Percentiles rank a stretch among this genome's conserved stretches.
phyloP scores from a whole-genome alignment of 2,329 filamentous ascomycete genomes.

The Cryphonectria naterciae region DNA sequence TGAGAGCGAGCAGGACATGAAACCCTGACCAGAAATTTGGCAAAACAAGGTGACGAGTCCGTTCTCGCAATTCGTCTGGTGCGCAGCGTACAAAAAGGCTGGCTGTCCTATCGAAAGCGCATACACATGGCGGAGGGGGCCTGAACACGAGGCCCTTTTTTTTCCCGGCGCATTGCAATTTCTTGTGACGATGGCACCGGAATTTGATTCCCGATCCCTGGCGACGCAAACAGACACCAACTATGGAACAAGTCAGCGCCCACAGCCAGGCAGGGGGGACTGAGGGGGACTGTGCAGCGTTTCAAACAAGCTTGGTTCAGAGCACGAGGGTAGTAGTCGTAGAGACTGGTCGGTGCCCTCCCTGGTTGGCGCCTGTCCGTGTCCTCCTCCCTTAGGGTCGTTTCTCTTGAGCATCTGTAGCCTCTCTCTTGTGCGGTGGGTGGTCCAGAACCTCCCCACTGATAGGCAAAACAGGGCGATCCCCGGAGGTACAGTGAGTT shows the following conservation, averaged over 20 bases:
- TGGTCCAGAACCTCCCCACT: constrained; percentile 2
- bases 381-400: not conserved
- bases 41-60: constrained; percentile 17
- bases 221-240: not conserved
- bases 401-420: not conserved
- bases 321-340: not conserved
- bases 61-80: not conserved
- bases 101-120: not conserved
- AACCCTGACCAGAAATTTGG: constrained; percentile 13
- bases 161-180: not conserved
- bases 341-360: not conserved
- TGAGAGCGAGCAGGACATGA: constrained; percentile 14
- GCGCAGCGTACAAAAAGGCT: constrained; percentile 4
- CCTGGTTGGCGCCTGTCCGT: not conserved
- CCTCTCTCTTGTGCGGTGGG: not conserved
- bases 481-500: constrained; percentile 14
- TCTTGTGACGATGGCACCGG: constrained; percentile 2
- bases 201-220: not conserved
- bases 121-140: not conserved
- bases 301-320: constrained; percentile 3
- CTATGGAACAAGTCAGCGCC: not conserved
- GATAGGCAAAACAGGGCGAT: constrained; percentile 12
- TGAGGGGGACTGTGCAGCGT: constrained; percentile 6
- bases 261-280: not conserved
- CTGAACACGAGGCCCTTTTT: constrained; percentile 1